phyloP scores from a whole-genome alignment of 2,329 filamentous ascomycete species.

The Monilinia laxa region DNA sequence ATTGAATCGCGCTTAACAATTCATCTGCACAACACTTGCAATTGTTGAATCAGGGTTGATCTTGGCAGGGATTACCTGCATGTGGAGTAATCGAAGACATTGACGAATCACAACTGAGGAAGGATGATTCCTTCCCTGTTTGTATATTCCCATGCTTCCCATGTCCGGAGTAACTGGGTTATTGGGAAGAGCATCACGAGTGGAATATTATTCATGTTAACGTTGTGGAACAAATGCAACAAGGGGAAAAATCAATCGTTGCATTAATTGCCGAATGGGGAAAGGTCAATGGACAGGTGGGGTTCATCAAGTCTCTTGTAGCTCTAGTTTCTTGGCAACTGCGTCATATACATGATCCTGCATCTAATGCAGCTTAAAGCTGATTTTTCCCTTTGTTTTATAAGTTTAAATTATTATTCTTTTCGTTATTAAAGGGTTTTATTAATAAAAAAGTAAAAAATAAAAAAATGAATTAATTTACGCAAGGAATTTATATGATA shows the following conservation, averaged over 20 bases:
- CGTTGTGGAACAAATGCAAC: neutral
- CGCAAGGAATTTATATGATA: no score
- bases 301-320: neutral
- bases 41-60: neutral
- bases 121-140: neutral
- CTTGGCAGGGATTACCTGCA: neutral
- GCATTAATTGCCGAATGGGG: neutral
- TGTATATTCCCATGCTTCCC: no score
- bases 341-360: slow-evolving; percentile 7
- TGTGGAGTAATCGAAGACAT: neutral
- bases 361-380: slow-evolving; percentile 9
- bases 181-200: neutral
- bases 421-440: no score
- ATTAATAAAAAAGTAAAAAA: no score
- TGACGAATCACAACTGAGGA: neutral
- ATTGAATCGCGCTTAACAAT: neutral
- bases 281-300: slow-evolving; percentile 4
- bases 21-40: neutral
- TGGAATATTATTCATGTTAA: neutral
- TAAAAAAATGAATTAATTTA: no score
- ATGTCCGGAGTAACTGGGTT: neutral
- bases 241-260: neutral
- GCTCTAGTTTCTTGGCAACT: slow-evolving; percentile 10
- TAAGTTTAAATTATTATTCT: no score
- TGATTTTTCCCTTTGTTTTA: neutral